phyloP scores from a whole-genome alignment of 2,329 filamentous ascomycete species.

The Colletotrichum sublineola region DNA sequence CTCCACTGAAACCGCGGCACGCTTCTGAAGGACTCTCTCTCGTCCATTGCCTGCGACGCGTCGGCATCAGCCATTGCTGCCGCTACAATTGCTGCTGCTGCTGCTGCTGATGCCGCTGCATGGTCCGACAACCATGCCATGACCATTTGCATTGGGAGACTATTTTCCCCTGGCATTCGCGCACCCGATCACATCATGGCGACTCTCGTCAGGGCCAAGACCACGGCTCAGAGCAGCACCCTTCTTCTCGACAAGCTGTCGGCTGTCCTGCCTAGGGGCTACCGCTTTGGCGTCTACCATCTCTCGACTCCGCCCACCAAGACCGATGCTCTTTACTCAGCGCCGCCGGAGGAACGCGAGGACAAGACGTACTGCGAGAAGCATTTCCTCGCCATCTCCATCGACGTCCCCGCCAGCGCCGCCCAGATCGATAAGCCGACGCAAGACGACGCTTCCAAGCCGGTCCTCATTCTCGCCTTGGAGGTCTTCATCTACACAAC shows the following conservation, averaged over 20 bases:
- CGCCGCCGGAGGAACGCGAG: conserved; percentile 77
- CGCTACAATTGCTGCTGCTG: neutral
- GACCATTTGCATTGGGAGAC: neutral
- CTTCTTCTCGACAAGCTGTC: conserved; percentile 58
- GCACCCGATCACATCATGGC: conserved; percentile 45
- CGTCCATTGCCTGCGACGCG: conserved; percentile 23
- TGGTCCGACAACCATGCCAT: conserved; percentile 19
- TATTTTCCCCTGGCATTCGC: neutral
- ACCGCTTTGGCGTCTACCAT: conserved; percentile 81
- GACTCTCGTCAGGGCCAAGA: conserved; percentile 28
- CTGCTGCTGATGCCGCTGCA: neutral
- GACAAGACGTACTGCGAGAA: conserved; percentile 89
- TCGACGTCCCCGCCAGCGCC: conserved; percentile 50
- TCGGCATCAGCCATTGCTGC: neutral
- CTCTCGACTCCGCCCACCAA: conserved; percentile 85
- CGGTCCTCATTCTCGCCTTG: conserved; percentile 83
- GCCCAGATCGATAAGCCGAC: conserved; percentile 21
- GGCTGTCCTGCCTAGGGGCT: conserved; percentile 65
- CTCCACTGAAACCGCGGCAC: conserved; percentile 29
- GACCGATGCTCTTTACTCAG: conserved; percentile 82
- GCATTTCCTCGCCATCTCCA: conserved; percentile 75
- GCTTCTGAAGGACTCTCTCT: conserved; percentile 17
- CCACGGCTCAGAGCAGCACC: conserved; percentile 46
- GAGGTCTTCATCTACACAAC: conserved; percentile 92
- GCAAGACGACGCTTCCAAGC: conserved; percentile 47